These are phyloP conservation scores for Sherardia arvensis DNA, from an alignment of 257 asterid genomes.

Conservation along the genomic window DNA sequence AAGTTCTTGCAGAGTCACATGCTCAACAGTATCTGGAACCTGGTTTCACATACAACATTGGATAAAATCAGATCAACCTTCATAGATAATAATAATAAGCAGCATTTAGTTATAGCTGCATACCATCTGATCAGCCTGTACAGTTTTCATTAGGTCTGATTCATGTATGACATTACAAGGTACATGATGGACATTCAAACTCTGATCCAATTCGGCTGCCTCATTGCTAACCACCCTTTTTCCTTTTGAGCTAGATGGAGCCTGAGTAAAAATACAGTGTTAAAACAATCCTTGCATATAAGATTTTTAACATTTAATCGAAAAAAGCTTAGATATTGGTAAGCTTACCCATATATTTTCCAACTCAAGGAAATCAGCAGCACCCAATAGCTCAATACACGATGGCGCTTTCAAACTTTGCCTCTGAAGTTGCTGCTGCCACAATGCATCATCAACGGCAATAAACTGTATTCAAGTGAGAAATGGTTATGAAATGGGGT, in stretches of 20 bases:
- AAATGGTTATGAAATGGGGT: not conserved
- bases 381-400: slow-evolving; percentile 36
- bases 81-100: not conserved
- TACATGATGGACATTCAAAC: no score
- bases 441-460: slow-evolving; percentile 27
- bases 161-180: no score
- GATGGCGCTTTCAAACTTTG: slow-evolving; percentile 38
- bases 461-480: slow-evolving; percentile 33
- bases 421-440: slow-evolving; percentile 34
- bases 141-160: not conserved
- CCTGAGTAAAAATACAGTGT: slow-evolving; percentile 38
- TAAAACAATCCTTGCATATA: slow-evolving; percentile 2
- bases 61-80: not conserved
- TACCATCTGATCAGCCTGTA: slow-evolving; percentile 21
- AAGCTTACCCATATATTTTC: slow-evolving; percentile 56
- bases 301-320: no score
- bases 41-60: not conserved
- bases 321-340: no score
- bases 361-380: slow-evolving; percentile 24
- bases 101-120: slow-evolving; percentile 4
- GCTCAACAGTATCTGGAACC: no score
- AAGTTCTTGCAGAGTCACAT: slow-evolving; percentile 25
- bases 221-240: slow-evolving; percentile 3
- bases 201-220: no score
- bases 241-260: slow-evolving; percentile 15